Evolutionary conservation across 192 early-diverging fungal species (phyloP).

Genomic region (Coemansia sp.): DNA sequence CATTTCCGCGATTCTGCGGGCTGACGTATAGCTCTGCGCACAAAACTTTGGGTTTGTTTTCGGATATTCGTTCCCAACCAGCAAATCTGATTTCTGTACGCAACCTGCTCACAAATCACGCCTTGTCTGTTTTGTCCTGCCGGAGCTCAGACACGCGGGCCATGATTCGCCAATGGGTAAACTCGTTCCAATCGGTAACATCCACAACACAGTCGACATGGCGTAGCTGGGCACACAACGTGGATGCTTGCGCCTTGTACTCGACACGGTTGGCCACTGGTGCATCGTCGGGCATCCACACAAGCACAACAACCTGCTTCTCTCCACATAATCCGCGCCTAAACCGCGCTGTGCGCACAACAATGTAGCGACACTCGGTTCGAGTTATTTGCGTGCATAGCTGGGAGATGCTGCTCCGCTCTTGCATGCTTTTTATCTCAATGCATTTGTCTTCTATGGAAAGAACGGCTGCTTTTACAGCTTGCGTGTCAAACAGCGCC

Average conservation of each 20-base stretch:
- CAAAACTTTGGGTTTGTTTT: background rate
- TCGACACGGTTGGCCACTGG: background rate
- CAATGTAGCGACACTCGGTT: background rate
- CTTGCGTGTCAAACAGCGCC: constrained; percentile 11
- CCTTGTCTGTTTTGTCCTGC: no score
- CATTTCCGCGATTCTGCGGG: no score
- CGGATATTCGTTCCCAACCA: background rate
- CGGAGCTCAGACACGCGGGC: background rate
- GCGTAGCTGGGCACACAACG: constrained; percentile 13
- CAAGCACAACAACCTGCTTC: background rate
- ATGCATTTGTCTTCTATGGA: constrained; percentile 10
- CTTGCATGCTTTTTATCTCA: background rate
- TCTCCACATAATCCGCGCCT: background rate
- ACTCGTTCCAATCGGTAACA: constrained; percentile 21
- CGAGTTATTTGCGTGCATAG: constrained; percentile 3
- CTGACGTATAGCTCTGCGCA: no score
- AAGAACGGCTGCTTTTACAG: constrained; percentile 10
- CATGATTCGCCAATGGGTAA: constrained; percentile 1
- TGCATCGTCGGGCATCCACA: constrained; percentile 23
- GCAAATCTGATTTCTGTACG: no score
- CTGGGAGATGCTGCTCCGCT: background rate
- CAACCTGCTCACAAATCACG: background rate
- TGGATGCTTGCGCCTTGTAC: constrained; percentile 9
- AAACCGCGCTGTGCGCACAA: background rate
- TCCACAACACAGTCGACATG: constrained; percentile 18